Conservation (phyloP, 2,329 filamentous ascomycete genomes). For the Talaromyces pinophilus region DNA sequence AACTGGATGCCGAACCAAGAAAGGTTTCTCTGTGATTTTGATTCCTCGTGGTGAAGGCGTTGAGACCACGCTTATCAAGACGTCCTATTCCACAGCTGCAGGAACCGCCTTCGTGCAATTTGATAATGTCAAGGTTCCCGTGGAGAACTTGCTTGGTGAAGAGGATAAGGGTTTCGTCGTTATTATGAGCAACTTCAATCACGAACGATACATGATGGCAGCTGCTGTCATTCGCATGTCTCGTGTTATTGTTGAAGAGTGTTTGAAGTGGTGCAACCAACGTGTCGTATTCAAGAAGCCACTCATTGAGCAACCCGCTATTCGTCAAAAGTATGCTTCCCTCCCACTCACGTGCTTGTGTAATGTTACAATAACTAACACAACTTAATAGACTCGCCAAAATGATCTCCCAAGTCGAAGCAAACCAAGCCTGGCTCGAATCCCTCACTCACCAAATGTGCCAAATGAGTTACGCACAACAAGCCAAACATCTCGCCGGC, state of each 20-base stretch:
- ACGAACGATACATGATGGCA: constrained; percentile 77
- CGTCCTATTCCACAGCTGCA: constrained; percentile 72
- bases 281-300: constrained; percentile 80
- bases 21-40: constrained; percentile 75
- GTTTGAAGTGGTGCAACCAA: constrained; percentile 85
- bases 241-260: constrained; percentile 75
- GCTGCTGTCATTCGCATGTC: constrained; percentile 65
- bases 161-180: constrained; percentile 86
- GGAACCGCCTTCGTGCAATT: constrained; percentile 80
- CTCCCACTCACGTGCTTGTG: not conserved
- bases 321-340: constrained; percentile 68
- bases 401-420: constrained; percentile 80
- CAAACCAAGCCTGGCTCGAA: constrained; percentile 85
- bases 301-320: constrained; percentile 79
- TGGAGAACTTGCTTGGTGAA: constrained; percentile 72
- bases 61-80: constrained; percentile 64
- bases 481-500: constrained; percentile 72
- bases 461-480: constrained; percentile 76
- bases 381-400: constrained; percentile 64
- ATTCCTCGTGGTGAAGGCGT: constrained; percentile 72
- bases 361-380: constrained; percentile 7
- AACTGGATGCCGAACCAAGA: constrained; percentile 74
- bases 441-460: constrained; percentile 85
- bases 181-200: constrained; percentile 86
- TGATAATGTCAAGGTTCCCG: constrained; percentile 83